Conservation (phyloP, 2,329 filamentous ascomycete species). For the Parasarocladium wereldwijsianum region DNA sequence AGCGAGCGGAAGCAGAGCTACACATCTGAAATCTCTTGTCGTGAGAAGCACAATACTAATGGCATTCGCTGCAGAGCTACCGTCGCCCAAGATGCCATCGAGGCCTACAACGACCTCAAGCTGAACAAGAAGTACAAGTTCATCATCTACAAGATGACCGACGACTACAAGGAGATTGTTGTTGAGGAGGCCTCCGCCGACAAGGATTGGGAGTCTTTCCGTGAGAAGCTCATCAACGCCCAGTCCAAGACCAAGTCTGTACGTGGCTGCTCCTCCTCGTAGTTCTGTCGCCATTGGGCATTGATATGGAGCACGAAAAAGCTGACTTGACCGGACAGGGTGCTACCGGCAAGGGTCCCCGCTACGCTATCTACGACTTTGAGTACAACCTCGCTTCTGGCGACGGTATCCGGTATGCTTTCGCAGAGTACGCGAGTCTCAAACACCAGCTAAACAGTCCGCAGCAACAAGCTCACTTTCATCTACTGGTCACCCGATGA, state of each 20-base stretch:
- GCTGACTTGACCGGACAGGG: too few relatives aligned
- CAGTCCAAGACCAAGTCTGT: conserved; percentile 58
- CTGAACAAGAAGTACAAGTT: conserved; percentile 69
- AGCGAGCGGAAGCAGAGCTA: too few relatives aligned
- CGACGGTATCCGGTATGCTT: conserved; percentile 52
- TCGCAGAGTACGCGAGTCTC: conserved; percentile 4
- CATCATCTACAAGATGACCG: conserved; percentile 78
- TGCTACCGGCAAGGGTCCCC: conserved; percentile 49
- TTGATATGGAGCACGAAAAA: too few relatives aligned
- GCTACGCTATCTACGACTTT: conserved; percentile 79
- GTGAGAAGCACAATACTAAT: too few relatives aligned
- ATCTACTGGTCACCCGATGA: conserved; percentile 72
- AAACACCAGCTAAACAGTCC: conserved; percentile 9
- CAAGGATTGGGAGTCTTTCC: conserved; percentile 58
- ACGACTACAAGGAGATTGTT: conserved; percentile 70
- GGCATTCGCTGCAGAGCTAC: conserved; percentile 41
- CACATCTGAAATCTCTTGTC: too few relatives aligned
- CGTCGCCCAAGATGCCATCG: conserved; percentile 57
- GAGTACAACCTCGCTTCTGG: conserved; percentile 58
- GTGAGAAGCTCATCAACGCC: conserved; percentile 59
- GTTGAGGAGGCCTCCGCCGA: conserved; percentile 59
- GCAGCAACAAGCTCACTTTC: conserved; percentile 65
- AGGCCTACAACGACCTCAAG: conserved; percentile 68
- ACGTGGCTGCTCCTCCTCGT: conserved; percentile 15
- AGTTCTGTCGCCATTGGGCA: not conserved